Base-by-base conservation (phyloP, 1,284 basidiomycete species). In the Fomitopsis betulina region DNA sequence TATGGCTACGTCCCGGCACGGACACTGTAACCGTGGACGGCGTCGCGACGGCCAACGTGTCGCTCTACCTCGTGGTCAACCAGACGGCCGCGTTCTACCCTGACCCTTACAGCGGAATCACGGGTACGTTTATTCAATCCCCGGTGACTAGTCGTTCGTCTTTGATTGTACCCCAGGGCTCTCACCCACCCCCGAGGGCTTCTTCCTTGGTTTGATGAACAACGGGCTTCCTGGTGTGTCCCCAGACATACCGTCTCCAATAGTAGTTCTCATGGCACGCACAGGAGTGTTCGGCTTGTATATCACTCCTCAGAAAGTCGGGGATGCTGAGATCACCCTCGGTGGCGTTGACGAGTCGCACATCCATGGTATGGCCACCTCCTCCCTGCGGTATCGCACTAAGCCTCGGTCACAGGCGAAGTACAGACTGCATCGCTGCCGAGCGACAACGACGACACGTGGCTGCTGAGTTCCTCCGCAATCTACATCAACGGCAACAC, bases 71-170 rank as follows among this genome's bases (percentile, higher is more conserved):
- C 27, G 81, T 83, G 67, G 79, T 77, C 12, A 68, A 79, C 60
- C 79, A 83, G 66, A 81, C 81, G 0, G 68, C 75, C 0, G 72
- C 74, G 33, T 83, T 84, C 65, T 70, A 73, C 50, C 73, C 78
- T 21, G 79, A 84, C 68, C 81, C 80, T 2, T 83, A 82, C 73
- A 78, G 78, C 62, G 81, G 80, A 8, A 83, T 82, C 58, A 77
- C 79, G 68, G 81, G 79, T 78, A 13, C 3, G 42, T 35, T 9
- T 5, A 32, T 23, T 37, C 42, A 23, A n/a, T n/a, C n/a, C n/a
- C 19, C 12, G 17, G 1, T 15, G 17, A 53, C 9, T 9, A 23
- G 7, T 9, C 6, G 23, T 17, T 13, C 42, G 23, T 45, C 9
- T 13, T 13, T 25, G 7, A 27, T 12, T 15, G 15, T 27, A 21